These are phyloP conservation scores for Hirsutella rhossiliensis DNA, from an alignment of 2,329 filamentous ascomycete species.

Conservation along the genomic window DNA sequence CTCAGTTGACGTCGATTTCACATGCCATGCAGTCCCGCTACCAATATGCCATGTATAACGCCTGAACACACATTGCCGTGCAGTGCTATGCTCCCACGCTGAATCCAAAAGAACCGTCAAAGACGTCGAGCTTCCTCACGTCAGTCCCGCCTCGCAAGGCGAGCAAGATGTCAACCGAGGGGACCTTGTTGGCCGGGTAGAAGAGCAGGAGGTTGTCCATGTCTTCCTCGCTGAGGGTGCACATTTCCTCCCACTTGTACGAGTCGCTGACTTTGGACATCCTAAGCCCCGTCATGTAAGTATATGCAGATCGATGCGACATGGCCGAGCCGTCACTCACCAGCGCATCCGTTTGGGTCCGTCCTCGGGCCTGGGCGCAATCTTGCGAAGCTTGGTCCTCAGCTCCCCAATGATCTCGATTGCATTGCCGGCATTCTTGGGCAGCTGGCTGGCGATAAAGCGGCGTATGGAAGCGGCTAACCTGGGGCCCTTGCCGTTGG, in stretches of 20 bases:
- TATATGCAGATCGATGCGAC: not conserved
- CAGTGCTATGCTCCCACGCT: conserved; percentile 30
- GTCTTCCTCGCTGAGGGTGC: conserved; percentile 67
- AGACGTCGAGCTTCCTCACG: conserved; percentile 36
- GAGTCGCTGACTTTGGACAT: conserved; percentile 86
- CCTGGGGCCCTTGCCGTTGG: conserved; percentile 90
- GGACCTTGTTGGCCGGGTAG: conserved; percentile 48
- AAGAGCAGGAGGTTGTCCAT: conserved; percentile 76
- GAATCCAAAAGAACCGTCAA: conserved; percentile 49
- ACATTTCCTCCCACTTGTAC: conserved; percentile 77
- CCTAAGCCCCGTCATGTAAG: conserved; percentile 31
- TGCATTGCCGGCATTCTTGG: conserved; percentile 69
- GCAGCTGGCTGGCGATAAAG: conserved; percentile 67
- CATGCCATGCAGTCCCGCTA: not conserved
- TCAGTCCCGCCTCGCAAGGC: conserved; percentile 36
- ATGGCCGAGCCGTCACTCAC: conserved; percentile 31
- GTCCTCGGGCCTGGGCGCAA: conserved; percentile 61
- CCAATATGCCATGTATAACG: not conserved
- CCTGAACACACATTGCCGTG: not conserved
- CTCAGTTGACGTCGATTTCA: too few species aligned
- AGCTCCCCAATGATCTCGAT: conserved; percentile 76
- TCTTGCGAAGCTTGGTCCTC: conserved; percentile 62
- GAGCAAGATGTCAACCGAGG: conserved; percentile 40
- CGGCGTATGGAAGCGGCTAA: conserved; percentile 77
- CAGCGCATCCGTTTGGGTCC: conserved; percentile 85